Evolutionary conservation across 2,329 filamentous ascomycete genomes (phyloP), one percentile per base, ranked within the genome.

Genomic region (Cladorrhinum sp.): DNA sequence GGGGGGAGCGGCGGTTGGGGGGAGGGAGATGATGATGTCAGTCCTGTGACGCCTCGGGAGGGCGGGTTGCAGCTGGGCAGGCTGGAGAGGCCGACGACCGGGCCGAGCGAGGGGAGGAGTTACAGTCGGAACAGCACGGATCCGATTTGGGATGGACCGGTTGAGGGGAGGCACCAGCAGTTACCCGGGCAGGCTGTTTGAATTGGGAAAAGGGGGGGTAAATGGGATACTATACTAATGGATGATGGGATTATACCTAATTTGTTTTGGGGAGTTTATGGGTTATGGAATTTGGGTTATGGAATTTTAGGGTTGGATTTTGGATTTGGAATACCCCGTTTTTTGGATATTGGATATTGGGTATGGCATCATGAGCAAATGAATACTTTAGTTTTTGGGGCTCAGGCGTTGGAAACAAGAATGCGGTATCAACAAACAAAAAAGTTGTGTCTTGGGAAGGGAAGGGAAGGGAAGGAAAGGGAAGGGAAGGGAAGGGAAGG

Each of bases 121-220:
- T 50, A 58, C 1, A 58, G 59, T 36, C 49, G 54, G 23, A 50
- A 54, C 26, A 61, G 59, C 16, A 23, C 55, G 24, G 54, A 54
- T 49, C 55, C 33, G 2, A 61, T 61, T n/a, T 61, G 55, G 59
- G 55, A 55, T 39, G 39, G 26, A 9, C 26, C 26, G 26, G 26
- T 4, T 9, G 9, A 9, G 26, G 26, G 33, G 12, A 36, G 12
- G 3, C 8, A 36, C 3, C 9, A n/a, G n/a, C n/a, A n/a, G n/a
- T n/a, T 36, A 16, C 14, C 33, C 8, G 33, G 33, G 8, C 33
- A 36, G 33, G 33, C 33, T 36, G 33, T 36, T 9, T 36, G 10
- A 30, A 30, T 10, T 30, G 26, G 26, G 26, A 30, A 30, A 30
- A 30, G 26, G 10, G 10, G 10, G 26, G 26, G 26, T 10, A 30